phyloP scores from a whole-genome alignment of 2,329 filamentous ascomycete species.

The Trichoderma brevicompactum region DNA sequence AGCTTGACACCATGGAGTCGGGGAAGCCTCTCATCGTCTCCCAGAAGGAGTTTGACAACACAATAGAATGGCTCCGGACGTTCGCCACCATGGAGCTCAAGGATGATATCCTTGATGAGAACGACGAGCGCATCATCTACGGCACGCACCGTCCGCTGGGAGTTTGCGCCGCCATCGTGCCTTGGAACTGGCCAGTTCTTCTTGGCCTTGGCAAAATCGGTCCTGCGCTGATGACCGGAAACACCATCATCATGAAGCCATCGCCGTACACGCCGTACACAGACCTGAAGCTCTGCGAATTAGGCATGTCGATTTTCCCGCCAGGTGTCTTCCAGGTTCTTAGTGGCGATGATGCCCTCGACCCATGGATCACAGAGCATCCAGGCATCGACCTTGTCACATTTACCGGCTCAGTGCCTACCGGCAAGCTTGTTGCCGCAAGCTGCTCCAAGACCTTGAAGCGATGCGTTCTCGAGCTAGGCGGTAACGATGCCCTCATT shows the following conservation, averaged over 20 bases:
- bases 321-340: conserved; percentile 65
- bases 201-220: conserved; percentile 58
- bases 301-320: conserved; percentile 61
- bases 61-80: conserved; percentile 36
- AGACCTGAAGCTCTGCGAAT: conserved; percentile 61
- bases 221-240: conserved; percentile 61
- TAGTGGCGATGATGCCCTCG: conserved; percentile 63
- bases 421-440: conserved; percentile 74
- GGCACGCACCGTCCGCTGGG: conserved; percentile 42
- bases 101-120: conserved; percentile 46
- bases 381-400: conserved; percentile 63
- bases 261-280: conserved; percentile 63
- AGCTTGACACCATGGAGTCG: conserved; percentile 34
- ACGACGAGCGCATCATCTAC: conserved; percentile 31
- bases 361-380: conserved; percentile 61
- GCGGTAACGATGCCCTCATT: conserved; percentile 67
- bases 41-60: conserved; percentile 33
- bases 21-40: conserved; percentile 35
- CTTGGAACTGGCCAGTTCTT: conserved; percentile 54
- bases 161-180: conserved; percentile 52
- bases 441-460: conserved; percentile 67
- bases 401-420: conserved; percentile 75
- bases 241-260: conserved; percentile 60
- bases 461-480: conserved; percentile 68
- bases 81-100: conserved; percentile 41